Base-by-base conservation (phyloP, 2,329 filamentous ascomycete species). In the Aspergillus pseudoterreus region DNA sequence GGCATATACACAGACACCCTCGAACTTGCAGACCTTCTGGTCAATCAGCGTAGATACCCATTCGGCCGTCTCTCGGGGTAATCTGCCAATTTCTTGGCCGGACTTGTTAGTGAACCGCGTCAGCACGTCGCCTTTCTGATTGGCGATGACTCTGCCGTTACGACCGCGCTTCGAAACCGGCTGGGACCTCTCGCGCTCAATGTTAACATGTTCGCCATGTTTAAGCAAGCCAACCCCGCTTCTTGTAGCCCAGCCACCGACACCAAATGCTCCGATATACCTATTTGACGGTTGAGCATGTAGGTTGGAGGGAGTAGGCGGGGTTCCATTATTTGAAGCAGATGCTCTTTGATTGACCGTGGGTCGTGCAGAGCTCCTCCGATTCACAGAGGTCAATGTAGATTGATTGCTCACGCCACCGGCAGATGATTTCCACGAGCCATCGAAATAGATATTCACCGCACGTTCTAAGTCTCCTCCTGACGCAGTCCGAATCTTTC, bases 41-140 rank as follows among this genome's bases (percentile, higher is more conserved):
- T 99, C 94, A 47, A 97, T 84, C 59, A 99, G 73, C 0, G 91
- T 86, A 3, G 94, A 96, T 5, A 97, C 88, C 92, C 94, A 99
- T 53, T 85, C 83, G 4, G 94, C 91, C 4, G 84, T 85, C 32
- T 97, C 92, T 62, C 92, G 92, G 24, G 91, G 86, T 35, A 99
- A 71, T 53, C 94, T 82, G 4, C 94, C 94, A 44, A 99, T 81
- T 68, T 99, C 94, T 49, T 86, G 83, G 0, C 92, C 92, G 47
- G 75, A 80, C 9, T 78, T 70, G 63, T 90, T 95, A 0, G 88
- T 95, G 64, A 99, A 97, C 1, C 94, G 85, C 22, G 97, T 95
- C 54, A 99, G 82, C 5, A 96, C 84, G 73, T 99, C 94, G 17
- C 85, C 81, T 44, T 88, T 84, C 61, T 83, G 84, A 35, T 84